These are phyloP conservation scores for Xylariaceae sp. DNA, from an alignment of 2,329 filamentous ascomycete genomes.

Conservation along the genomic window DNA sequence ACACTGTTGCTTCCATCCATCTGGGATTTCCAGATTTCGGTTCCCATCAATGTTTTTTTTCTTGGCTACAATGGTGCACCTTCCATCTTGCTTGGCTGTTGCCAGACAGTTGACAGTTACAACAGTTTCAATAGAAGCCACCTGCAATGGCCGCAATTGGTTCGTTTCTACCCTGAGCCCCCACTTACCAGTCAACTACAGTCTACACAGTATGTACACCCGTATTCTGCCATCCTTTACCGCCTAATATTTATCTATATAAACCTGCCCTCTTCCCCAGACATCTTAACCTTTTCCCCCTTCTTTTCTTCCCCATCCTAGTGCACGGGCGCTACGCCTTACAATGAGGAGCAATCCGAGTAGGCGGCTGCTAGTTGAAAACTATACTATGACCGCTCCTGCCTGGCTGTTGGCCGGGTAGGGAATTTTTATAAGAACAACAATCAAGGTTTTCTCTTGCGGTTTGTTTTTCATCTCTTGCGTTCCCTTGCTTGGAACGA, in stretches of 20 bases:
- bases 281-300: conserved; percentile 49
- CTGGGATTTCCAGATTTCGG: no score
- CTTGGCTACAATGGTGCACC: no score
- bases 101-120: no score
- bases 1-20: no score
- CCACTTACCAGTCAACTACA: no score
- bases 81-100: no score
- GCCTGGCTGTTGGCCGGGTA: conserved; percentile 60
- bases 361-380: conserved; percentile 86
- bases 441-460: conserved; percentile 28
- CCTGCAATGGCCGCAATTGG: no score
- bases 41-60: no score
- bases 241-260: neutral
- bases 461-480: conserved; percentile 46
- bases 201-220: no score
- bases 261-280: conserved; percentile 56
- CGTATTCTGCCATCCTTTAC: neutral
- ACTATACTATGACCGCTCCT: conserved; percentile 75
- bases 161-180: no score
- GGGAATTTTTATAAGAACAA: conserved; percentile 67
- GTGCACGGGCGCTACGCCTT: conserved; percentile 76
- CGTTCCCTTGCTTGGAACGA: conserved; percentile 38
- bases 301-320: conserved; percentile 43
- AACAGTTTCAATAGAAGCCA: no score
- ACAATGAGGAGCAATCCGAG: conserved; percentile 86